These are phyloP conservation scores for Tripidium arundinaceum DNA, from an alignment of 202 grass and related monocot species.

Conservation along the genomic window DNA sequence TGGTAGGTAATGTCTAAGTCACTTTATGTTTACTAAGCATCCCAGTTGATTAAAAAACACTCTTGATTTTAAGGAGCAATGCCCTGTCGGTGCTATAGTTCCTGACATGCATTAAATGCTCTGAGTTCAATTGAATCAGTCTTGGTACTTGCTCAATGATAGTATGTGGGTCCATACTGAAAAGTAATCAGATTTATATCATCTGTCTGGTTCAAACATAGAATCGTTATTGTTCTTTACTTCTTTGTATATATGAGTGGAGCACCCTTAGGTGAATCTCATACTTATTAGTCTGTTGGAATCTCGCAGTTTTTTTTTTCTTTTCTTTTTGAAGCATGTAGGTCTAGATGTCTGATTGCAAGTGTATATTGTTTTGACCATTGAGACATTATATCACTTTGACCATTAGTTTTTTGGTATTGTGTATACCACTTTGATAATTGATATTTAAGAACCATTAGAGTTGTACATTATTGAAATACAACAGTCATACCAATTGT, in stretches of 20 bases:
- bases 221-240: background rate
- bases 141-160: background rate
- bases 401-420: background rate
- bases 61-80: background rate
- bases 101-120: background rate
- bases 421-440: background rate
- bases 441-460: background rate
- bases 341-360: background rate
- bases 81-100: background rate
- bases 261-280: conserved; percentile 16
- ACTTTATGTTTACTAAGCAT: conserved; percentile 31
- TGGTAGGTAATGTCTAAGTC: background rate
- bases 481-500: background rate
- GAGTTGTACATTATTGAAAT: background rate
- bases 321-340: background rate
- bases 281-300: background rate
- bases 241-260: background rate
- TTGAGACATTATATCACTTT: no score
- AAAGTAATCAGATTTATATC: background rate
- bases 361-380: background rate
- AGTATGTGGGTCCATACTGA: background rate
- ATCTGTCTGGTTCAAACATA: conserved; percentile 13
- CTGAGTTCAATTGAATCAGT: background rate
- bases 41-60: conserved; percentile 4
- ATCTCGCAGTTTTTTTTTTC: background rate